Conservation (phyloP, 768 basidiomycete species). For the Rubroboletus pulcherrimus region DNA sequence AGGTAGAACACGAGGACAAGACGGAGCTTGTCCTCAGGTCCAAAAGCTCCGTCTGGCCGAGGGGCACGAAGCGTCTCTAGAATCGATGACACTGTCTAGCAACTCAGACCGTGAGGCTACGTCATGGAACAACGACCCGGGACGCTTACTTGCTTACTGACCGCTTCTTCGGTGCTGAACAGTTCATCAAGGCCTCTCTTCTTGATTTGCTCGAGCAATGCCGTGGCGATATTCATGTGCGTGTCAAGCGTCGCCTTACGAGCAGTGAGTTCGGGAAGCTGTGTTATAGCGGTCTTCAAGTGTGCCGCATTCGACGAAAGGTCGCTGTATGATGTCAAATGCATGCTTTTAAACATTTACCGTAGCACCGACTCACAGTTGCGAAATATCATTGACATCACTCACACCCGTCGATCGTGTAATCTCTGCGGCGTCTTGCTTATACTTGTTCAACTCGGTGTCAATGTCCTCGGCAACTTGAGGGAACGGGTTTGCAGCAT, state of each 20-base stretch:
- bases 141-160: constrained; percentile 68
- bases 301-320: constrained; percentile 90
- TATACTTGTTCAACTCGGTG: constrained; percentile 83
- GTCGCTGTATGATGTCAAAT: constrained; percentile 47
- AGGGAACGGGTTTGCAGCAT: constrained; percentile 94
- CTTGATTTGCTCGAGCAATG: constrained; percentile 92
- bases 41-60: constrained; percentile 62
- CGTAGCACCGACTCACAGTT: constrained; percentile 58
- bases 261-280: constrained; percentile 93
- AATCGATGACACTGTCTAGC: constrained; percentile 70
- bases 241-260: constrained; percentile 95
- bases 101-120: not conserved
- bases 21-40: constrained; percentile 82
- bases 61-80: constrained; percentile 83
- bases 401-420: constrained; percentile 95
- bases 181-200: constrained; percentile 91
- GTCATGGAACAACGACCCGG: not conserved
- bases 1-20: constrained; percentile 95
- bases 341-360: not conserved
- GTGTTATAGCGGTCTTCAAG: constrained; percentile 95
- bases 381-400: constrained; percentile 91
- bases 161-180: constrained; percentile 94
- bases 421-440: constrained; percentile 94
- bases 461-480: constrained; percentile 99
- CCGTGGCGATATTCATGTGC: constrained; percentile 99